Evolutionary conservation across 1,284 basidiomycete genomes (phyloP).

Genomic region (Vanrija sp.): DNA sequence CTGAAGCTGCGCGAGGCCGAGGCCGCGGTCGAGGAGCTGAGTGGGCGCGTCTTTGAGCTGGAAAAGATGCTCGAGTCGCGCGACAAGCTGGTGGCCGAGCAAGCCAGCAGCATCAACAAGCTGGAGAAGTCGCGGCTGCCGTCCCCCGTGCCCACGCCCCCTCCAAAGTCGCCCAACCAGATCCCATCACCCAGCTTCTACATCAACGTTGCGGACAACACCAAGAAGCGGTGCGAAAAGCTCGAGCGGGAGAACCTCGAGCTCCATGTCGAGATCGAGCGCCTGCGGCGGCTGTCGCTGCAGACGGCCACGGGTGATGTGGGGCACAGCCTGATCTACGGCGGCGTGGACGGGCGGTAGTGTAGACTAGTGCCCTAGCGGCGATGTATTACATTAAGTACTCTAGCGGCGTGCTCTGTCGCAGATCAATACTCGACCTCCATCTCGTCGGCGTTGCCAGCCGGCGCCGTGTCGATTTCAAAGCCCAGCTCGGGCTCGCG

Average conservation of each 20-base stretch:
- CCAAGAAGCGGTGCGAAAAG: slow-evolving; percentile 21
- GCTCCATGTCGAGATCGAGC: slow-evolving; percentile 17
- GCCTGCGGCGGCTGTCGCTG: slow-evolving; percentile 7
- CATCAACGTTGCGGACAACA: slow-evolving; percentile 25
- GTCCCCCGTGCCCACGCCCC: neutral
- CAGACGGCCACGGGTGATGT: neutral
- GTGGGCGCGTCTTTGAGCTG: slow-evolving; percentile 24
- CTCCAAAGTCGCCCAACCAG: neutral
- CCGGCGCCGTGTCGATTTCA: slow-evolving; percentile 11
- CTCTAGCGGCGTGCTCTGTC: too few relatives aligned
- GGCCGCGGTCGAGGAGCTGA: slow-evolving; percentile 13
- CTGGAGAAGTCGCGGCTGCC: slow-evolving; percentile 5
- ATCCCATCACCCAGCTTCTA: slow-evolving; percentile 11
- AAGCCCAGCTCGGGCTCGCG: slow-evolving; percentile 9
- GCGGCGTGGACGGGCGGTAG: too few relatives aligned
- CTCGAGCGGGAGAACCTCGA: slow-evolving; percentile 38
- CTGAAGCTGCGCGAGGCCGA: slow-evolving; percentile 26
- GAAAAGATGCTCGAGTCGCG: slow-evolving; percentile 22
- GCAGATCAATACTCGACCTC: slow-evolving; percentile 16
- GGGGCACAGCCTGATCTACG: too few relatives aligned
- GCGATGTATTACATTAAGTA: too few relatives aligned
- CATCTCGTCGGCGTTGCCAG: slow-evolving; percentile 16
- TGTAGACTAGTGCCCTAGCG: too few relatives aligned
- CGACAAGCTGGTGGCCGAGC: slow-evolving; percentile 22
- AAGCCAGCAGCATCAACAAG: slow-evolving; percentile 12